Conservation (phyloP, 2,329 filamentous ascomycete genomes). For the Coniella lustricola region DNA sequence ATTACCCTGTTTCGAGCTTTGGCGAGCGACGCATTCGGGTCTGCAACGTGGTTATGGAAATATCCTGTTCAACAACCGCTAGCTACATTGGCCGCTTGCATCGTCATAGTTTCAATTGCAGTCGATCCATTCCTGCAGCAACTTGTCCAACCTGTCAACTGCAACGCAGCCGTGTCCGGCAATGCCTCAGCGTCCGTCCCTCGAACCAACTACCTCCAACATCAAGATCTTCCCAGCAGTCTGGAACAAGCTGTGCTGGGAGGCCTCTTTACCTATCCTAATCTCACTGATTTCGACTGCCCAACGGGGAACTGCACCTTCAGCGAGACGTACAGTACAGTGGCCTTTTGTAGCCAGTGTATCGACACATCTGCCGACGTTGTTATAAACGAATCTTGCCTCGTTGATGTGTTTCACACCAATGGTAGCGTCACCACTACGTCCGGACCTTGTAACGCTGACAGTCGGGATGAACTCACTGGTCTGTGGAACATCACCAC, state of each 20-base stretch:
- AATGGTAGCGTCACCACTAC: too few relatives aligned
- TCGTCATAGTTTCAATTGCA: neutral
- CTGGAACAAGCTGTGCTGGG: neutral
- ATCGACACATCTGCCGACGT: neutral
- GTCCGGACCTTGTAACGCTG: neutral
- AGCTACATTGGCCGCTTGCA: neutral
- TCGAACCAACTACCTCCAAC: neutral
- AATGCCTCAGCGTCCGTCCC: neutral
- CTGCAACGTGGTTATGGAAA: neutral
- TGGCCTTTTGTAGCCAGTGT: constrained; percentile 1
- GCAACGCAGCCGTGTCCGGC: neutral
- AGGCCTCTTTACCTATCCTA: neutral
- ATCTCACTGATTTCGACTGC: constrained; percentile 1
- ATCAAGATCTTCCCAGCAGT: neutral
- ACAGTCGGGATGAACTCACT: neutral
- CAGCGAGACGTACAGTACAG: neutral
- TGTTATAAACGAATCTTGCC: neutral
- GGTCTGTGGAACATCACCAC: neutral
- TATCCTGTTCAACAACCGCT: neutral
- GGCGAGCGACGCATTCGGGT: neutral
- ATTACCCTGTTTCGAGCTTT: neutral
- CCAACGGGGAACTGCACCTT: constrained; percentile 7
- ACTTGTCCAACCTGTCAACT: neutral
- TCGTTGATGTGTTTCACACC: neutral
- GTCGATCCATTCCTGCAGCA: constrained; percentile 11